Percentiles rank a stretch among this genome's conserved stretches.
Conservation (phyloP, 2,329 filamentous ascomycete species). For the Ascochyta viciae-villosae region DNA sequence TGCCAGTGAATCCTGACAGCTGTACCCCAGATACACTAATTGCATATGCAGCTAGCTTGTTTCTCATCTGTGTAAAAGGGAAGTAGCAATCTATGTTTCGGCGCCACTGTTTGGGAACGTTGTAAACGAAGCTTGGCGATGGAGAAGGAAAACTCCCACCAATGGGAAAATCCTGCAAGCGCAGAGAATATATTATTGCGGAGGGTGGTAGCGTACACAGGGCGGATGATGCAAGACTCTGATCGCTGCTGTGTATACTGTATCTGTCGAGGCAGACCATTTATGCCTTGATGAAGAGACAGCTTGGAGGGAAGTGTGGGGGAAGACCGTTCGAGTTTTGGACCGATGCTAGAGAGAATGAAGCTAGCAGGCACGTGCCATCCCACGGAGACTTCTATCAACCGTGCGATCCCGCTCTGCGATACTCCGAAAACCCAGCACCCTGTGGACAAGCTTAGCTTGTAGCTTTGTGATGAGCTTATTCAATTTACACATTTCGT, state of each 20-base stretch:
- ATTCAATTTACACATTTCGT: neutral
- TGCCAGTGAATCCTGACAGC: conserved; percentile 9
- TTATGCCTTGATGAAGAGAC: neutral
- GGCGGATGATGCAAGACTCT: neutral
- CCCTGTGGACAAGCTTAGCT: neutral
- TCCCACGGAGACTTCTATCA: neutral
- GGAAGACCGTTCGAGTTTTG: neutral
- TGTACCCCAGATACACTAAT: conserved; percentile 16
- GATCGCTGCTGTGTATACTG: neutral
- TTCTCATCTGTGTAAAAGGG: conserved; percentile 10
- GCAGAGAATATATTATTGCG: conserved; percentile 6
- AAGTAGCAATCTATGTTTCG: conserved; percentile 23
- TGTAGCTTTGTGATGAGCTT: neutral
- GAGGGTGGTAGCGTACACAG: neutral
- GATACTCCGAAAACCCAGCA: neutral
- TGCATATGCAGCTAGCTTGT: conserved; percentile 9
- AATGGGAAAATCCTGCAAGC: conserved; percentile 26
- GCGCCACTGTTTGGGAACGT: conserved; percentile 24
- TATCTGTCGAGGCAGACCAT: neutral
- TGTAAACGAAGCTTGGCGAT: conserved; percentile 27
- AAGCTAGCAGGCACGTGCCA: conserved; percentile 3
- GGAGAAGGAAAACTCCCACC: conserved; percentile 26
- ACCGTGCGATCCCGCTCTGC: neutral
- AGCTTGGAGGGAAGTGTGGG: neutral
- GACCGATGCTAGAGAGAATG: neutral